Percentiles rank a stretch among this genome's conserved stretches.
phyloP scores from a whole-genome alignment of 768 basidiomycete genomes.

The Nevesoporus exiguus region DNA sequence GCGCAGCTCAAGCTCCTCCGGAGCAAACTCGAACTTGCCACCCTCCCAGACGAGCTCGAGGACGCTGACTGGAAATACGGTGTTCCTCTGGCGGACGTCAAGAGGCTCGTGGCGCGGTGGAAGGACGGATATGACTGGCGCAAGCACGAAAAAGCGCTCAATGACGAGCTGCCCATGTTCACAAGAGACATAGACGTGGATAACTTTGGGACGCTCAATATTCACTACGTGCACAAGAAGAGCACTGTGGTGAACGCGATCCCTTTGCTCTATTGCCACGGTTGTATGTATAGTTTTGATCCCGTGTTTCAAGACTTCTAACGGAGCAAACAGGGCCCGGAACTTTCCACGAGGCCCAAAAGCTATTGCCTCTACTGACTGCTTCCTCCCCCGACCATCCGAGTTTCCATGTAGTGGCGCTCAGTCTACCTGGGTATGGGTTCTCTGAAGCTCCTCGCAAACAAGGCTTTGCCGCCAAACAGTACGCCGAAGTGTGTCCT shows the following conservation, averaged over 20 bases:
- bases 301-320: background rate
- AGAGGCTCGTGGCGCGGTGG: constrained; percentile 50
- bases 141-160: constrained; percentile 47
- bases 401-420: constrained; percentile 59
- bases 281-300: constrained; percentile 37
- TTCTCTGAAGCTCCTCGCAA: constrained; percentile 57
- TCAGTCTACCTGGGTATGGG: constrained; percentile 58
- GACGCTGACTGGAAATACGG: constrained; percentile 52
- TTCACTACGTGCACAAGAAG: constrained; percentile 59
- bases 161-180: constrained; percentile 53
- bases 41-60: constrained; percentile 58
- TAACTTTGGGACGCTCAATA: constrained; percentile 44
- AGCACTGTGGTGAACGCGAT: constrained; percentile 46
- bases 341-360: constrained; percentile 43
- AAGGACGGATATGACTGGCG: constrained; percentile 55
- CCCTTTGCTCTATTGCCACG: constrained; percentile 59
- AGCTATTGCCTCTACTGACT: constrained; percentile 53
- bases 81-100: constrained; percentile 44
- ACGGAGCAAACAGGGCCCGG: constrained; percentile 48
- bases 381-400: constrained; percentile 41
- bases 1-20: constrained; percentile 37
- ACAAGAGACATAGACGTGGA: constrained; percentile 48
- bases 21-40: constrained; percentile 44
- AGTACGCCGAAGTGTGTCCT: constrained; percentile 51
- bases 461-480: constrained; percentile 45